A percentile compares a stretch with the other conserved stretches of the same genome.
These are phyloP conservation scores for Echium plantagineum DNA, from an alignment of 257 asterid genomes.

Conservation along the genomic window DNA sequence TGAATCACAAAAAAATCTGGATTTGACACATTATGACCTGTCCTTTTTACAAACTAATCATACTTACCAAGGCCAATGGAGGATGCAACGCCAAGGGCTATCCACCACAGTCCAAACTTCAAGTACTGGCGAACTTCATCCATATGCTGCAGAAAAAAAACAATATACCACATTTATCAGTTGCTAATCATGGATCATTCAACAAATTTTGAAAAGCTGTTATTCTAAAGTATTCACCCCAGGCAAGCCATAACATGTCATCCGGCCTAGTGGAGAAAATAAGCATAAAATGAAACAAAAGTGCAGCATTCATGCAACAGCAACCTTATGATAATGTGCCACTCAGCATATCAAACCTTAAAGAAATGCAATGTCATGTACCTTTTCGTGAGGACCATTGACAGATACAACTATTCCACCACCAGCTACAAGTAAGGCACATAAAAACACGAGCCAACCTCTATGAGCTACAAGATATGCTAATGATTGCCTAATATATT, in stretches of 20 bases:
- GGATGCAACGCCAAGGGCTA: constrained; percentile 95
- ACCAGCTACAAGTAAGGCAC: constrained; percentile 20
- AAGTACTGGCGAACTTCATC: constrained; percentile 56
- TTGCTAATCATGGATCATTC: neutral
- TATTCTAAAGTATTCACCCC: neutral
- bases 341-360: neutral
- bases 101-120: constrained; percentile 86
- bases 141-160: constrained; percentile 41
- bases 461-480: constrained; percentile 55
- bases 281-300: neutral
- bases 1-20: neutral
- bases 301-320: too few species aligned
- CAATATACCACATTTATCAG: neutral
- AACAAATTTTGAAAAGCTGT: neutral
- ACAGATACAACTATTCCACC: constrained; percentile 31
- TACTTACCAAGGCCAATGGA: constrained; percentile 91
- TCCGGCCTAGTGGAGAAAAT: neutral
- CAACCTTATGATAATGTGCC: neutral
- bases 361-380: too few species aligned
- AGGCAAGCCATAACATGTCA: neutral
- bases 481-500: constrained; percentile 39
- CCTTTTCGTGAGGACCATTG: constrained; percentile 76
- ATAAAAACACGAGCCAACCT: constrained; percentile 36
- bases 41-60: neutral
- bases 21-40: neutral